Conservation (phyloP, 169 alveolate genomes). For the Amoebophrya sp. region DNA sequence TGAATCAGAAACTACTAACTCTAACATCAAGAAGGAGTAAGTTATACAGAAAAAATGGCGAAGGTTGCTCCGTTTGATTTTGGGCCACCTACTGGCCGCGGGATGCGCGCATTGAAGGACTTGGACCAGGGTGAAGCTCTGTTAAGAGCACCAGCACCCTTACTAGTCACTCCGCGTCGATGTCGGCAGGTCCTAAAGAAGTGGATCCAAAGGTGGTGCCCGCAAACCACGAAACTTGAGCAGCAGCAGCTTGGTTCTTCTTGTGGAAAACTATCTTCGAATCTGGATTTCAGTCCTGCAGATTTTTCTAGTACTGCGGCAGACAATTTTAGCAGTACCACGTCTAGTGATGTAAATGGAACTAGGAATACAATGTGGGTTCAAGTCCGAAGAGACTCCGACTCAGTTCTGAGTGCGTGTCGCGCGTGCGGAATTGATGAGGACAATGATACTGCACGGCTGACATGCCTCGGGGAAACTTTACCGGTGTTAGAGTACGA, state of each 20-base stretch:
- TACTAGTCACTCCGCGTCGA: not conserved
- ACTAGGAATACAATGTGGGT: not conserved
- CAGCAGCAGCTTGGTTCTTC: too few relatives aligned
- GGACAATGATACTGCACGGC: not conserved
- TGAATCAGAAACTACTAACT: too few relatives aligned
- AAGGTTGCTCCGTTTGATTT: too few relatives aligned
- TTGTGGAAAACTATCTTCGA: too few relatives aligned
- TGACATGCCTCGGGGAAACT: not conserved
- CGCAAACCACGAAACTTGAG: not conserved
- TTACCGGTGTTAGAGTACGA: not conserved
- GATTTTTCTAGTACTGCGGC: not conserved
- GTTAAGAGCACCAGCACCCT: not conserved
- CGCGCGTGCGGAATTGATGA: not conserved
- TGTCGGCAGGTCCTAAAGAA: not conserved
- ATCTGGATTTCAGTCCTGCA: too few relatives aligned
- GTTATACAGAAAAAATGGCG: too few relatives aligned
- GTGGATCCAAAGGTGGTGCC: not conserved
- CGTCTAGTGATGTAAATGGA: not conserved
- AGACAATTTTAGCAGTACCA: not conserved
- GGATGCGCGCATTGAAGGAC: not conserved
- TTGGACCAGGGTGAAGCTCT: not conserved
- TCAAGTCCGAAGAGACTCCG: not conserved
- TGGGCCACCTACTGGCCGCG: not conserved
- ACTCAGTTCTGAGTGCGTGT: not conserved
- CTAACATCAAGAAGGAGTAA: too few relatives aligned